These are phyloP conservation scores for Hyaloscypha finlandica DNA, from an alignment of 495 filamentous ascomycete genomes.

Conservation along the genomic window DNA sequence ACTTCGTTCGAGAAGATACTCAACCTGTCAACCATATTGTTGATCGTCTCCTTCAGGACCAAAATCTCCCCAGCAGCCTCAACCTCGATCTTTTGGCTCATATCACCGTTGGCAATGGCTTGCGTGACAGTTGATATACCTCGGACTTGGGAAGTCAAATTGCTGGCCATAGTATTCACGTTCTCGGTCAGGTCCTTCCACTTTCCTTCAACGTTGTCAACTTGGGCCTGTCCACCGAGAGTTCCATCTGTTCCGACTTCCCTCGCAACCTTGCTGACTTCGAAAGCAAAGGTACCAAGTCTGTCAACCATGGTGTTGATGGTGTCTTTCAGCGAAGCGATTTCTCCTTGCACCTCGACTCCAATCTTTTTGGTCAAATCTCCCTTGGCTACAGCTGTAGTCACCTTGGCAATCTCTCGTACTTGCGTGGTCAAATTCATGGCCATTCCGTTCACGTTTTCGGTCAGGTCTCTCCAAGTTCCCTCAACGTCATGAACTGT, in stretches of 20 bases:
- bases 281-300: slow-evolving; percentile 93
- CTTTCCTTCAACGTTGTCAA: slow-evolving; percentile 97
- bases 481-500: slow-evolving; percentile 97
- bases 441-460: slow-evolving; percentile 99
- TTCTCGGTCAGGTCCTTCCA: slow-evolving; percentile 99
- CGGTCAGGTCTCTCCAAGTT: slow-evolving; percentile 95
- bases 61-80: slow-evolving; percentile 95
- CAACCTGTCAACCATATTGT: slow-evolving; percentile 97
- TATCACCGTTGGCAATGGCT: slow-evolving; percentile 89
- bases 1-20: slow-evolving; percentile 97
- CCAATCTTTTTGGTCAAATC: slow-evolving; percentile 95
- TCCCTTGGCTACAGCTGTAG: slow-evolving; percentile 91
- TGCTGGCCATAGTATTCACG: slow-evolving; percentile 92
- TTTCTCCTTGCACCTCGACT: slow-evolving; percentile 95
- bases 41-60: slow-evolving; percentile 94
- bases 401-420: slow-evolving; percentile 97
- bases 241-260: slow-evolving; percentile 98
- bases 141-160: slow-evolving; percentile 92
- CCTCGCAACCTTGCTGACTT: slow-evolving; percentile 97
- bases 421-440: slow-evolving; percentile 98
- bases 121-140: slow-evolving; percentile 97
- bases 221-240: slow-evolving; percentile 92
- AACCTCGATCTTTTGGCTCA: slow-evolving; percentile 95
- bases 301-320: slow-evolving; percentile 99
- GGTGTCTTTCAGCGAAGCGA: slow-evolving; percentile 90